Base-by-base conservation (phyloP, 108 stramenopile species). In the Cyclostephanos invisitatus region DNA sequence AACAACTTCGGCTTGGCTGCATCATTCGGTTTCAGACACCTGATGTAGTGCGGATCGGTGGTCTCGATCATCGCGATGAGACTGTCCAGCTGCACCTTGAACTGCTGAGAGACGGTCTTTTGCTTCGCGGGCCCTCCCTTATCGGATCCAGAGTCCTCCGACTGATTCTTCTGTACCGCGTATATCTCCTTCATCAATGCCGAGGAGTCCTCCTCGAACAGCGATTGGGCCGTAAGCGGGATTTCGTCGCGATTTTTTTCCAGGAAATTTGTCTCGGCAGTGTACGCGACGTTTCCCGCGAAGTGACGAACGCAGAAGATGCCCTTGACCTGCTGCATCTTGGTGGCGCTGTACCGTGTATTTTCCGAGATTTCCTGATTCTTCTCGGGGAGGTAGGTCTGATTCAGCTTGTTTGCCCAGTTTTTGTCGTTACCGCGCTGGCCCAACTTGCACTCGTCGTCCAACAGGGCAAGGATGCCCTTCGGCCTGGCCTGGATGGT, bases 11-110 rank as follows among this genome's bases (percentile, higher is more conserved):
- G 88, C 58, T 89, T 89, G 25, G 93, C 93, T 0, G 86, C 83
- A 72, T 97, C 96, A 82, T 98, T 98, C 2, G 98, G 98, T 80
- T 99, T 99, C 68, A 99, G 77, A 75, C 99, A 99, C 53, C 98
- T 92, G 77, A 99, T 96, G 86, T 97, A 99, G 73, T 99, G 98
- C 22, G 99, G 98, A 86, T 96, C 89, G n/a, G 99, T 98, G n/a
- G 80, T 88, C 74, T 91, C 88, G 51, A 99, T 88, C 68, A 82
- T 93, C 29, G 72, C 79, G 81, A 98, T 98, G 42, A 99, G 86
- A 27, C 74, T 79, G 44, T 58, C 82, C 15, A 99, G 87, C 69
- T 98, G 97, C 46, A 85, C 85, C 73, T 96, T 96, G 86, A 99
- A 99, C 62, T 98, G 99, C 54, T 91, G 86, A 11, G 95, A 95